Conservation (phyloP, 768 basidiomycete species). For the Lactifluus echinatus region DNA sequence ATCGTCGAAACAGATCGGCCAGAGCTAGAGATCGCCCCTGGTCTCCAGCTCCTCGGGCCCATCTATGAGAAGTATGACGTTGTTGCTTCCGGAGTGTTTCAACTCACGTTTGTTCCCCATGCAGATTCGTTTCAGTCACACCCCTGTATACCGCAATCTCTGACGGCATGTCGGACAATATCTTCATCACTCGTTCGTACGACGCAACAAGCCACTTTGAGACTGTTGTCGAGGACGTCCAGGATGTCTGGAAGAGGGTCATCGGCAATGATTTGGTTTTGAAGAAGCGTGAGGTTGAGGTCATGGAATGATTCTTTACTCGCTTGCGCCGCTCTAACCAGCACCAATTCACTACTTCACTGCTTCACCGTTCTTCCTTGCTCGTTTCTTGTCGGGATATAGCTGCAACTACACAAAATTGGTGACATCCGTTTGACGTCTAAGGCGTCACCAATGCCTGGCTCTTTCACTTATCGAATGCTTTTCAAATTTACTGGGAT, state of each 20-base stretch:
- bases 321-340: constrained; percentile 3
- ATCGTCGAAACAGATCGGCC: constrained; percentile 93
- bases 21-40: constrained; percentile 87
- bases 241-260: constrained; percentile 91
- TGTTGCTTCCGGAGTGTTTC: neutral
- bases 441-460: neutral
- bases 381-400: neutral
- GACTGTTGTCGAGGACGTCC: constrained; percentile 95
- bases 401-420: constrained; percentile 12
- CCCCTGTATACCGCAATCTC: constrained; percentile 86
- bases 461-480: neutral
- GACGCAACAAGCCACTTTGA: constrained; percentile 99
- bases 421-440: constrained; percentile 13
- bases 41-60: constrained; percentile 82
- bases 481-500: constrained; percentile 9
- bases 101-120: neutral
- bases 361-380: neutral
- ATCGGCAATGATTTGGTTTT: constrained; percentile 69
- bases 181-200: constrained; percentile 96
- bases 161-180: constrained; percentile 73
- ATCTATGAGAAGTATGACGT: constrained; percentile 83
- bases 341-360: neutral
- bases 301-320: constrained; percentile 35
- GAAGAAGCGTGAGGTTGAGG: constrained; percentile 77
- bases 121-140: constrained; percentile 85